Conservation (phyloP, 305 asterid species). For the Fraxinus xanthoxyloides region DNA sequence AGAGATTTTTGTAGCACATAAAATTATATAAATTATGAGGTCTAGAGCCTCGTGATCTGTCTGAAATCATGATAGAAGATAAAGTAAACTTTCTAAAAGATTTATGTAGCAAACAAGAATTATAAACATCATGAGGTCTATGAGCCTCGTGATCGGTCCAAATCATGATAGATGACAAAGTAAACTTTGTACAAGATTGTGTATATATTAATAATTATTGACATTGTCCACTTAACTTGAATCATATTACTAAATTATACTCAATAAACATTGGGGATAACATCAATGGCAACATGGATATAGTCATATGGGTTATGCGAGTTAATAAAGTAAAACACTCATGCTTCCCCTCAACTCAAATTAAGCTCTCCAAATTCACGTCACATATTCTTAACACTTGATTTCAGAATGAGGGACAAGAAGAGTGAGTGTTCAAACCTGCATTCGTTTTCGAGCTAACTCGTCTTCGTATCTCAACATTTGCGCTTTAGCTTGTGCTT, state of each 20-base stretch:
- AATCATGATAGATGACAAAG: conserved; percentile 1
- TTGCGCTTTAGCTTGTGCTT: conserved; percentile 91
- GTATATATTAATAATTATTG: neutral
- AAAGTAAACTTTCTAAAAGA: conserved; percentile 11
- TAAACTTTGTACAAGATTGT: conserved; percentile 12
- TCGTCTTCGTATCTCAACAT: conserved; percentile 85
- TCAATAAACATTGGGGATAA: neutral
- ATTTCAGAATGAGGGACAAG: conserved; percentile 8
- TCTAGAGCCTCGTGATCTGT: neutral
- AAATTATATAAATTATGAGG: neutral
- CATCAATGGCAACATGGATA: conserved; percentile 8
- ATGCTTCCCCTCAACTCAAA: neutral
- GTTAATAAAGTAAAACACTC: neutral
- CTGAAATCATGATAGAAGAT: conserved; percentile 30
- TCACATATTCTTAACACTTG: neutral
- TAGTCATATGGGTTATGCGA: neutral
- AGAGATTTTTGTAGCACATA: neutral
- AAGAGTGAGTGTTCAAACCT: conserved; percentile 41
- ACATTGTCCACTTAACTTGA: neutral
- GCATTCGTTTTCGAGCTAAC: conserved; percentile 81
- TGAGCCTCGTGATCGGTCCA: conserved; percentile 23
- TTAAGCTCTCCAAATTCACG: neutral
- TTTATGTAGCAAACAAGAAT: neutral
- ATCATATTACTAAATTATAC: conserved; percentile 1
- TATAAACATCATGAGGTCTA: neutral